phyloP scores from a whole-genome alignment of 257 asterid species.

The Leptodermis oblonga region DNA sequence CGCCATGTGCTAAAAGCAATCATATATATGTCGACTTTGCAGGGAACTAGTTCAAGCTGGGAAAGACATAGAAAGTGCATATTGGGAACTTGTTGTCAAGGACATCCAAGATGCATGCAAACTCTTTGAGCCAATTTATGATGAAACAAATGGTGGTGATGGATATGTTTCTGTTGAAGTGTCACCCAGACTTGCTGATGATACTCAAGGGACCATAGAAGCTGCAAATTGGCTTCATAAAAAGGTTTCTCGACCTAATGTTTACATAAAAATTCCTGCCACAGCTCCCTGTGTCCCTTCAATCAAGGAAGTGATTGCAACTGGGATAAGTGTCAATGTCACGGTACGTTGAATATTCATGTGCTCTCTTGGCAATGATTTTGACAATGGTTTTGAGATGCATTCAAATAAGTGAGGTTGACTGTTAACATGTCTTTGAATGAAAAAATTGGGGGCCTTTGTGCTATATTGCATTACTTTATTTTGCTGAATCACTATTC shows the following conservation, averaged over 20 bases:
- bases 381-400: neutral
- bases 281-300: conserved; percentile 96
- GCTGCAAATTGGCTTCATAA: conserved; percentile 96
- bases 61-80: conserved; percentile 81
- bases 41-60: conserved; percentile 95
- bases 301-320: conserved; percentile 94
- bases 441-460: neutral
- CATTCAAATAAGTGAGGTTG: neutral
- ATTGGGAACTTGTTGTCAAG: conserved; percentile 98
- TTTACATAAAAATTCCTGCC: conserved; percentile 96
- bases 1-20: too few relatives aligned
- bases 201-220: conserved; percentile 76
- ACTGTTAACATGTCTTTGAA: neutral
- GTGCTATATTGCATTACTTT: neutral
- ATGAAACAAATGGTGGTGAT: conserved; percentile 84
- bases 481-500: neutral
- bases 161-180: conserved; percentile 99
- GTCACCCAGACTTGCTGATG: conserved; percentile 94
- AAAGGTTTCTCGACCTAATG: conserved; percentile 83
- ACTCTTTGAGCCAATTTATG: conserved; percentile 85
- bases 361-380: neutral
- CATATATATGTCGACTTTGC: conserved; percentile 20
- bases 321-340: conserved; percentile 90
- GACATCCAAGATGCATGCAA: conserved; percentile 99
- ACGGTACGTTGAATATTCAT: conserved; percentile 55